phyloP scores from a whole-genome alignment of 805 yeast genomes.

The Pichia pseudocactophila region DNA sequence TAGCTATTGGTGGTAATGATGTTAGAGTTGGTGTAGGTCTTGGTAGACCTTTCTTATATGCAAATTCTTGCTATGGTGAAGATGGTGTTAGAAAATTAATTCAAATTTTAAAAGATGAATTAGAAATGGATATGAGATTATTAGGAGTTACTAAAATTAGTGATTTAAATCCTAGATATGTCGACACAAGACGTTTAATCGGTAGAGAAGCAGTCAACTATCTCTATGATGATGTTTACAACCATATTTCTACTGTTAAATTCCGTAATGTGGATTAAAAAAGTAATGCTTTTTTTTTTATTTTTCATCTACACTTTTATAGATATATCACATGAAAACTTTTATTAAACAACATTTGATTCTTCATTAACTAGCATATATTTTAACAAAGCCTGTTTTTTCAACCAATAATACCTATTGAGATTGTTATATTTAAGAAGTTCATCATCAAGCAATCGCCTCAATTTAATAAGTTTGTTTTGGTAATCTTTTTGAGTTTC shows the following conservation, averaged over 20 bases:
- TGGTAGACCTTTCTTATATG: conserved; percentile 59
- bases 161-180: conserved; percentile 49
- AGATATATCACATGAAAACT: neutral
- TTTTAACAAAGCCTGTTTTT: conserved; percentile 21
- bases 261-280: conserved; percentile 22
- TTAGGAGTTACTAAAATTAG: conserved; percentile 58
- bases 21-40: conserved; percentile 65
- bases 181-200: conserved; percentile 41
- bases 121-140: conserved; percentile 70
- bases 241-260: conserved; percentile 23
- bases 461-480: conserved; percentile 14
- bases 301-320: too few relatives aligned
- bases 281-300: too few relatives aligned
- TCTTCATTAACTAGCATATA: conserved; percentile 7
- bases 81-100: conserved; percentile 53
- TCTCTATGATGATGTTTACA: conserved; percentile 24
- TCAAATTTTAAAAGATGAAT: conserved; percentile 57
- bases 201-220: conserved; percentile 28
- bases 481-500: conserved; percentile 18
- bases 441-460: conserved; percentile 16
- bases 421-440: conserved; percentile 13
- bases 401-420: conserved; percentile 21
- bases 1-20: conserved; percentile 62
- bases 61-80: conserved; percentile 56
- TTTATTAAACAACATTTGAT: neutral